Percentiles rank a stretch among this genome's conserved stretches.
These are phyloP conservation scores for Sphagnum fallax DNA, from an alignment of 228 moss, liverwort and hornwort genomes.

Conservation along the genomic window DNA sequence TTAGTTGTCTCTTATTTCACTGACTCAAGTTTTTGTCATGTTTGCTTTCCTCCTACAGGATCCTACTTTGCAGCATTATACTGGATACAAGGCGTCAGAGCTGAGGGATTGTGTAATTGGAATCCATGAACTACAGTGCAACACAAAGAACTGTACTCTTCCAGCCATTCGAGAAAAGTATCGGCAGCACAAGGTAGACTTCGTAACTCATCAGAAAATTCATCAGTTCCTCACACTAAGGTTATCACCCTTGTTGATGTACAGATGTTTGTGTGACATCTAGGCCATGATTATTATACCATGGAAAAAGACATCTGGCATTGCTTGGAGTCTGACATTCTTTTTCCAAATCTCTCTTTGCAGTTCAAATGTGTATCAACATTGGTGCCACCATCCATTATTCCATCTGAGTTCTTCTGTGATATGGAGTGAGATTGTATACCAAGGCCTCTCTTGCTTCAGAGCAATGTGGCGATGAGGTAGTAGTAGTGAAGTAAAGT, in stretches of 20 bases:
- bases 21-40: not conserved
- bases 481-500: too few relatives aligned
- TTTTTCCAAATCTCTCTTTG: not conserved
- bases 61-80: conserved; percentile 45
- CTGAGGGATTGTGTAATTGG: conserved; percentile 38
- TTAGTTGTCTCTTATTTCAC: not conserved
- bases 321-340: not conserved
- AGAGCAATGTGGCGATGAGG: too few relatives aligned
- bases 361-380: conserved; percentile 65
- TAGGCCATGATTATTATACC: not conserved
- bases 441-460: too few relatives aligned
- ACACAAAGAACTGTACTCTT: conserved; percentile 41
- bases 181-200: conserved; percentile 39
- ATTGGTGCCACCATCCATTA: conserved; percentile 19
- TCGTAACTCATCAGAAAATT: not conserved
- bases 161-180: conserved; percentile 62
- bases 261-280: too few relatives aligned
- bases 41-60: conserved; percentile 8
- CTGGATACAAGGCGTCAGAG: conserved; percentile 46
- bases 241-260: not conserved
- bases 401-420: conserved; percentile 39
- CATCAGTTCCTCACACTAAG: not conserved
- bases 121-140: conserved; percentile 43
- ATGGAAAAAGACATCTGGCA: not conserved
- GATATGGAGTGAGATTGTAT: conserved; percentile 8